Percentiles rank a stretch among this genome's conserved stretches.
phyloP scores from a whole-genome alignment of 352 stramenopile species.

The Phytopythium cucurbitacearum region DNA sequence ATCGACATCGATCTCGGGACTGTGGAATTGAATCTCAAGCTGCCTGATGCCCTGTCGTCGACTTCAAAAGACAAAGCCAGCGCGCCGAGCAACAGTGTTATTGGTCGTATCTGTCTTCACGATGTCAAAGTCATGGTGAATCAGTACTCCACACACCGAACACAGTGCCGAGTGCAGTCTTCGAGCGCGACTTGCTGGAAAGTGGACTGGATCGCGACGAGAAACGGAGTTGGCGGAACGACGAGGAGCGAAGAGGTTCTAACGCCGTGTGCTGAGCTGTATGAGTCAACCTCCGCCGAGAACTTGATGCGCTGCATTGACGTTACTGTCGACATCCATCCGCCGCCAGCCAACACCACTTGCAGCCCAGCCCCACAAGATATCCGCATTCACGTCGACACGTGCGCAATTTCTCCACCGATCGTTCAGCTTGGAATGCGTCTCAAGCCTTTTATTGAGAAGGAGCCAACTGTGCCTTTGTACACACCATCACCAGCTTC shows the following conservation, averaged over 20 bases:
- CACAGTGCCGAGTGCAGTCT: constrained; percentile 40
- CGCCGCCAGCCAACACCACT: not conserved
- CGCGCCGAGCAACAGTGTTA: constrained; percentile 11
- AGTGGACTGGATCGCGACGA: constrained; percentile 23
- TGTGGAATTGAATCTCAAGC: constrained; percentile 30
- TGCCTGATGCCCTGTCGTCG: constrained; percentile 6
- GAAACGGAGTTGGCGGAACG: not conserved
- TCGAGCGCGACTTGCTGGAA: constrained; percentile 43
- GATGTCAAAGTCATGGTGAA: constrained; percentile 27
- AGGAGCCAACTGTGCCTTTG: constrained; percentile 29
- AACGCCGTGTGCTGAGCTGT: constrained; percentile 32
- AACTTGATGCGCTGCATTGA: constrained; percentile 14
- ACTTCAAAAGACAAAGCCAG: constrained; percentile 3
- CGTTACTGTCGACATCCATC: constrained; percentile 5
- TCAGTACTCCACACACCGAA: constrained; percentile 44
- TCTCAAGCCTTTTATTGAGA: constrained; percentile 38
- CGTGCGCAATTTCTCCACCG: constrained; percentile 43
- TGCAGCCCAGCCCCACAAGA: constrained; percentile 23
- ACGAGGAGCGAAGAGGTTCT: constrained; percentile 12
- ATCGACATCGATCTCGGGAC: constrained; percentile 44
- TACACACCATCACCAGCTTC: constrained; percentile 22
- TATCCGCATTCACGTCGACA: constrained; percentile 57
- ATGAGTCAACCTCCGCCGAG: constrained; percentile 11
- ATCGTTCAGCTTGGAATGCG: constrained; percentile 46
- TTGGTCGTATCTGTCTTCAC: constrained; percentile 42